Evolutionary conservation across 2,329 filamentous ascomycete genomes (phyloP), one percentile per base, ranked within the genome.

Genomic region (Tolypocladium nubicola): DNA sequence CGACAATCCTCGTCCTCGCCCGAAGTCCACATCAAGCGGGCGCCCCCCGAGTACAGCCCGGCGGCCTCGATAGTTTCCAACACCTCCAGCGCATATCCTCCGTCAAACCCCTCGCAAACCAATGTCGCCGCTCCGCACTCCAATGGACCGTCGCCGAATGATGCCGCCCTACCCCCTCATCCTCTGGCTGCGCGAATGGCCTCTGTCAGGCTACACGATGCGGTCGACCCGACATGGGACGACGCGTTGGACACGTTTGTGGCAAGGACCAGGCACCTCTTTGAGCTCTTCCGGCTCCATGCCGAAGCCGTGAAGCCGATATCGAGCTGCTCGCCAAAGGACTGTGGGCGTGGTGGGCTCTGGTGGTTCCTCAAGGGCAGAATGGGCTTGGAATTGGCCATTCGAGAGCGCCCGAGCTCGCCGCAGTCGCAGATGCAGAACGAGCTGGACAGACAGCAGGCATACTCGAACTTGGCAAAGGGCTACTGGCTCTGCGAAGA

Each of bases 281-380:
- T 83, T 60, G 85, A 87, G 61, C 78, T 94, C 3, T 95, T 96
- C 67, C 79, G 84, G 41, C 72, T 93, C 49, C 89, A 92, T 58
- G 86, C 90, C 0, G 89, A 96, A 69, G 81, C 85, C 38, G 77
- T 86, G 37, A 85, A 83, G 61, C 84, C 89, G 0, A 68, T 91
- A 5, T 78, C 82, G 57, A 78, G 80, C 37, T 86, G 83, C 54
- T 76, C 83, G 0, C 78, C 87, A 0, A 77, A 80, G 52, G 83
- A 90, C 59, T 87, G 92, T 75, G 78, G 87, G 11, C 81, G 89
- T 58, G 86, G 85, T 30, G 86, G 84, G 4, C 76, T 89, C 0
- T 97, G 92, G 92, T 97, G 92, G 92, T 95, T 96, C 66, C 68
- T 96, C 52, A 87, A 84, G 63, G 92, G 91, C 23, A 85, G 91